These are phyloP conservation scores for Tetrahymena malaccensis DNA, from an alignment of 73 alveolate species.

Conservation along the genomic window DNA sequence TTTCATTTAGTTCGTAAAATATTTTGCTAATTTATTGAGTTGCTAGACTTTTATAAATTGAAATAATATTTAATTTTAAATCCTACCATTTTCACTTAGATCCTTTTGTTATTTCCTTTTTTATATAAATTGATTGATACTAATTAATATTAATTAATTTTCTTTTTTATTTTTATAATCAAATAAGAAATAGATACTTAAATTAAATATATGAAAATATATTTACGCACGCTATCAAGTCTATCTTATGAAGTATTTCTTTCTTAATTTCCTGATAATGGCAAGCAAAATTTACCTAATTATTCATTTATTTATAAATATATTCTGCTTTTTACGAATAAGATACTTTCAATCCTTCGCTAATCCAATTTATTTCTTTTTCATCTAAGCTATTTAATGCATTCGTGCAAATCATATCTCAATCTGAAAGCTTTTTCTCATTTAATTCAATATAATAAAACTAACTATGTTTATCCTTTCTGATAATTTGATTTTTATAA, in stretches of 20 bases:
- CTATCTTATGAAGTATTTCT: background rate
- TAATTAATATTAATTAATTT: no score
- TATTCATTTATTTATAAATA: background rate
- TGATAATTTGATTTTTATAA: background rate
- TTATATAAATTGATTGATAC: background rate
- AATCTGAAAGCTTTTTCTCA: background rate
- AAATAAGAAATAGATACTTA: background rate
- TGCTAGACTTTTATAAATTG: background rate
- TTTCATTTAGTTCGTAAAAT: background rate
- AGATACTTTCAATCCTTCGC: background rate
- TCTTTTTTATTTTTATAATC: background rate
- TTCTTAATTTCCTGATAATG: background rate
- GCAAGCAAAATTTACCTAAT: background rate
- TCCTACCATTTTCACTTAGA: background rate
- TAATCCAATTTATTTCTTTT: no score
- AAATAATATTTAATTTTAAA: no score
- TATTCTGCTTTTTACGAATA: no score
- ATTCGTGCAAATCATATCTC: no score
- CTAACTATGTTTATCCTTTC: background rate
- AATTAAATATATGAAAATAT: background rate
- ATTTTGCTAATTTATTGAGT: background rate
- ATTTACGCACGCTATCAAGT: background rate
- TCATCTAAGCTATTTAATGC: background rate
- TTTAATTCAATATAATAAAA: no score
- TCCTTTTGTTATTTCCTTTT: background rate